phyloP scores from a whole-genome alignment of 2,329 filamentous ascomycete genomes.

The Diaporthe amygdali region DNA sequence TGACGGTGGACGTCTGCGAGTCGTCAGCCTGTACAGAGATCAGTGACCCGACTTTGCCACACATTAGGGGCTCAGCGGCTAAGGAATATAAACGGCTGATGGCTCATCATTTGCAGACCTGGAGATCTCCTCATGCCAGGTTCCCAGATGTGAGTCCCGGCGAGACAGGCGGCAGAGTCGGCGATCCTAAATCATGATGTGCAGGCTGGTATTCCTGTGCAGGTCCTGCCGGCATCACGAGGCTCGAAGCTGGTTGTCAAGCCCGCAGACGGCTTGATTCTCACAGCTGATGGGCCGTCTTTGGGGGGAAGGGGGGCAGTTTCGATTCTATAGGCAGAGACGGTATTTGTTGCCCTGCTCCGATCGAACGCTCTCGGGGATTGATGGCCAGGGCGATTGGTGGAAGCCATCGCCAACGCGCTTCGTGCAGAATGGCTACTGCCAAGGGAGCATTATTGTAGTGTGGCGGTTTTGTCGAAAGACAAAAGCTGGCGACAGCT shows the following conservation, averaged over 20 bases:
- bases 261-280: neutral
- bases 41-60: conserved; percentile 4
- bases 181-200: neutral
- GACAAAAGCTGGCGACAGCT: neutral
- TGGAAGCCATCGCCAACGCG: neutral
- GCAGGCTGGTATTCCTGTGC: neutral
- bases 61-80: neutral
- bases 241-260: neutral
- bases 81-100: neutral
- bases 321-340: neutral
- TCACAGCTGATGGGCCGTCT: neutral
- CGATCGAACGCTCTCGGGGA: neutral
- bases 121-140: neutral
- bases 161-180: neutral
- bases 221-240: neutral
- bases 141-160: neutral
- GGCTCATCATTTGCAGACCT: conserved; percentile 3
- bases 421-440: neutral
- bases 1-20: neutral
- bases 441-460: neutral
- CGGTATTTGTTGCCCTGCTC: neutral
- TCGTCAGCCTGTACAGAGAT: neutral
- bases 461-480: neutral
- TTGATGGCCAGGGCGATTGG: neutral
- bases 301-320: neutral